A percentile compares a stretch with the other conserved stretches of the same genome.
Conservation (phyloP, 2,329 filamentous ascomycete genomes). For the Aspergillus fructus region DNA sequence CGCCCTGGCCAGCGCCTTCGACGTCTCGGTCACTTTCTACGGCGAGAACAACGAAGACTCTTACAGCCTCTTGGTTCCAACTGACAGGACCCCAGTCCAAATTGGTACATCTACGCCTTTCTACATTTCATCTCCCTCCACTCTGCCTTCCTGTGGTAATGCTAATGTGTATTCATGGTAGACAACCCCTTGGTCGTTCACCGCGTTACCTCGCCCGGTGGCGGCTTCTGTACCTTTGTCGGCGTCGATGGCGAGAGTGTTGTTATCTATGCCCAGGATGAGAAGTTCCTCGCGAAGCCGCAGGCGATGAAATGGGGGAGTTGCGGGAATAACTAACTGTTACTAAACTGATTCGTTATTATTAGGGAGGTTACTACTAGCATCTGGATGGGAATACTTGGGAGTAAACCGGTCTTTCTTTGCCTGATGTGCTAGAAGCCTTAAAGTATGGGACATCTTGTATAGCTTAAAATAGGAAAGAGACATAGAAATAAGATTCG, state of each 20-base stretch:
- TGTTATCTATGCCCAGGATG: conserved; percentile 5
- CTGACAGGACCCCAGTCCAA: background rate
- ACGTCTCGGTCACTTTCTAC: conserved; percentile 13
- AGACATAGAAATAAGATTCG: no score
- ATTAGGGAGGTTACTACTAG: no score
- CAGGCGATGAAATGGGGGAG: conserved; percentile 8
- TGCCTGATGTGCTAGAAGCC: no score
- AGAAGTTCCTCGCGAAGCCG: background rate
- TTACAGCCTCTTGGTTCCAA: conserved; percentile 5
- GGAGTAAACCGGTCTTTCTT: no score
- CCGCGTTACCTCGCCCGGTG: conserved; percentile 4
- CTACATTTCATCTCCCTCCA: no score
- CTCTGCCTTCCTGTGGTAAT: no score
- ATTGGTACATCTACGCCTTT: background rate
- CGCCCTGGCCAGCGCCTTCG: background rate
- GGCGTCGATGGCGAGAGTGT: conserved; percentile 9
- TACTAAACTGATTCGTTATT: no score
- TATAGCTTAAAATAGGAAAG: no score
- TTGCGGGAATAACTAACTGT: conserved; percentile 1
- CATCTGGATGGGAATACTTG: no score
- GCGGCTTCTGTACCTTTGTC: conserved; percentile 11
- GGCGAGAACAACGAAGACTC: conserved; percentile 3
- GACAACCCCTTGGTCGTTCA: conserved; percentile 11
- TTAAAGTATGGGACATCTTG: no score
- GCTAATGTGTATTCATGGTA: background rate